Conservation (phyloP, 2,329 filamentous ascomycete genomes). For the Penicillium fuscoglaucum region DNA sequence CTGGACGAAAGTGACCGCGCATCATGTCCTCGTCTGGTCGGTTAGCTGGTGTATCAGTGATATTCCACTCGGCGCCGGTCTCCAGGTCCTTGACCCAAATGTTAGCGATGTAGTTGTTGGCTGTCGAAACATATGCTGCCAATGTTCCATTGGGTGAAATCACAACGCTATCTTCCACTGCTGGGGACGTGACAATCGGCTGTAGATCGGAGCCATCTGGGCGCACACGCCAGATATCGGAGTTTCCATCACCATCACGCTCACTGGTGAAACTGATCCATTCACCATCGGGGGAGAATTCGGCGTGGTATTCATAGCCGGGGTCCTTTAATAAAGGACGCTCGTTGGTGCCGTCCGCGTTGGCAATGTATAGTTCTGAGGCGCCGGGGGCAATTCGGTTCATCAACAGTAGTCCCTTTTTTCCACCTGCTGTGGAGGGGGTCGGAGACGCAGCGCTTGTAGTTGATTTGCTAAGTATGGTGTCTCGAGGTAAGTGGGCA, state of each 20-base stretch:
- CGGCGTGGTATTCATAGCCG: slow-evolving; percentile 44
- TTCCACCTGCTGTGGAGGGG: neutral
- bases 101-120: slow-evolving; percentile 38
- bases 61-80: slow-evolving; percentile 35
- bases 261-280: slow-evolving; percentile 46
- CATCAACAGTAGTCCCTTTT: slow-evolving; percentile 32
- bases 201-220: slow-evolving; percentile 40
- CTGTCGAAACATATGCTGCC: slow-evolving; percentile 45
- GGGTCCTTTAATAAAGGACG: slow-evolving; percentile 34
- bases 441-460: neutral
- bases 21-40: slow-evolving; percentile 24
- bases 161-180: slow-evolving; percentile 40
- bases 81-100: slow-evolving; percentile 44
- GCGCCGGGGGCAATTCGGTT: slow-evolving; percentile 39
- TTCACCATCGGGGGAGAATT: slow-evolving; percentile 42
- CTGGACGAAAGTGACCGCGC: slow-evolving; percentile 42
- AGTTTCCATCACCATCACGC: slow-evolving; percentile 43
- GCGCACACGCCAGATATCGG: slow-evolving; percentile 43
- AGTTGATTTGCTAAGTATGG: too few species aligned
- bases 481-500: neutral
- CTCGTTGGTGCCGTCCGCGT: slow-evolving; percentile 44
- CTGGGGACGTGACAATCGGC: slow-evolving; percentile 35
- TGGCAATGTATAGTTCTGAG: slow-evolving; percentile 36
- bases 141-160: slow-evolving; percentile 43
- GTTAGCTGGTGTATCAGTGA: slow-evolving; percentile 38